Conservation (phyloP, 169 alveolate genomes). For the Amoebophrya sp. region DNA sequence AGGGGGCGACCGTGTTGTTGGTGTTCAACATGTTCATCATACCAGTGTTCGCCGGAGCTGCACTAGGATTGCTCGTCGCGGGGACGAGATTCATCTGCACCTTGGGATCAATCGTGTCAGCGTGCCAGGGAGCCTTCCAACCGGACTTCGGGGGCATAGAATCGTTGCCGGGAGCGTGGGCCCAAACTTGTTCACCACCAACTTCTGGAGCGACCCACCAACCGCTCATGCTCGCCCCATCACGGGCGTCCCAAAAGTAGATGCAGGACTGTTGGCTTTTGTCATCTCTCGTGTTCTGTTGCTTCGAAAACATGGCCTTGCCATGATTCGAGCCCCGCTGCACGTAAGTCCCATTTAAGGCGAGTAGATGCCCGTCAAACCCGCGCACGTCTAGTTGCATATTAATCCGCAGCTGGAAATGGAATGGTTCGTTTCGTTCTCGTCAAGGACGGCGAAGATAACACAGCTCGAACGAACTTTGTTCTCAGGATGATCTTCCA, state of each 20-base stretch:
- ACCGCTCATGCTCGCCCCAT: neutral
- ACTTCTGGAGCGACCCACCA: neutral
- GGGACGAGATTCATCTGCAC: neutral
- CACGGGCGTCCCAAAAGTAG: neutral
- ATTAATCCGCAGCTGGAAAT: too few relatives aligned
- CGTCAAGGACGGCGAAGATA: neutral
- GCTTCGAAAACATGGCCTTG: neutral
- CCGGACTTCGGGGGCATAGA: neutral
- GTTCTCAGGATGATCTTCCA: too few relatives aligned
- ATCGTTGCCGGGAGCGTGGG: neutral
- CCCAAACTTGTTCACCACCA: neutral
- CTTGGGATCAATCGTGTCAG: neutral
- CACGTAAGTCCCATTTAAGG: neutral
- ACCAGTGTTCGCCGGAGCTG: neutral
- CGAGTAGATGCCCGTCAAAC: neutral
- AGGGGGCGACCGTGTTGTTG: neutral
- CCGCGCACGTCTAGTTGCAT: neutral
- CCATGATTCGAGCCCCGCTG: neutral
- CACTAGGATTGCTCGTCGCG: neutral
- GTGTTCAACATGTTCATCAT: neutral
- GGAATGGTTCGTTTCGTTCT: neutral
- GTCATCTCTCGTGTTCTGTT: neutral
- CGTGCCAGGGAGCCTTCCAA: neutral
- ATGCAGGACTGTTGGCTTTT: neutral
- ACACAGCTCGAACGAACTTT: too few relatives aligned